phyloP scores from a whole-genome alignment of 225 moss, liverwort and hornwort genomes.

The Lunularia cruciata region DNA sequence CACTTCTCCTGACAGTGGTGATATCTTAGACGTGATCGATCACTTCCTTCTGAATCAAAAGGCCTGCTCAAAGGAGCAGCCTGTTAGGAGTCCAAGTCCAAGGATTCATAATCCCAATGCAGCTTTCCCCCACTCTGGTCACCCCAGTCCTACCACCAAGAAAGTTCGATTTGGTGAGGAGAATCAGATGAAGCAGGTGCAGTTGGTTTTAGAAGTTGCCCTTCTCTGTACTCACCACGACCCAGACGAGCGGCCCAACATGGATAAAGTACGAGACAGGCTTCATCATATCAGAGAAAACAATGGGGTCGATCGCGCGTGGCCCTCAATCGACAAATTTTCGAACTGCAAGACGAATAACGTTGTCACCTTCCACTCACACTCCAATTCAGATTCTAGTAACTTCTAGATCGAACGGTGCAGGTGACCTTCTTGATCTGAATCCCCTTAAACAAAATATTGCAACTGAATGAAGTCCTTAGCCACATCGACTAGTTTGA shows the following conservation, averaged over 20 bases:
- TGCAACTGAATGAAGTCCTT: no score
- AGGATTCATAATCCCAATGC: not conserved
- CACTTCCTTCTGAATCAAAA: slow-evolving; percentile 15
- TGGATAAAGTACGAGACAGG: slow-evolving; percentile 25
- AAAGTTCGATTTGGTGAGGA: slow-evolving; percentile 17
- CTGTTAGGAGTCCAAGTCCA: not conserved
- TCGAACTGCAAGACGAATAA: not conserved
- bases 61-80: not conserved
- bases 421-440: no score
- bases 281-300: slow-evolving; percentile 24
- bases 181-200: slow-evolving; percentile 23
- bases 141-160: slow-evolving; percentile 16
- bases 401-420: no score
- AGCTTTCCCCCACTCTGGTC: slow-evolving; percentile 3
- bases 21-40: slow-evolving; percentile 22
- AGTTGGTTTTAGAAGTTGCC: slow-evolving; percentile 13
- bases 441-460: no score
- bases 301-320: slow-evolving; percentile 5
- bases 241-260: slow-evolving; percentile 16
- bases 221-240: slow-evolving; percentile 19
- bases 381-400: slow-evolving; percentile 12
- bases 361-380: slow-evolving; percentile 5
- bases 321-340: slow-evolving; percentile 6
- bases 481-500: no score
- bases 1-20: slow-evolving; percentile 9